Evolutionary conservation across 768 basidiomycete species (phyloP).

Genomic region (Tricholoma sp.): DNA sequence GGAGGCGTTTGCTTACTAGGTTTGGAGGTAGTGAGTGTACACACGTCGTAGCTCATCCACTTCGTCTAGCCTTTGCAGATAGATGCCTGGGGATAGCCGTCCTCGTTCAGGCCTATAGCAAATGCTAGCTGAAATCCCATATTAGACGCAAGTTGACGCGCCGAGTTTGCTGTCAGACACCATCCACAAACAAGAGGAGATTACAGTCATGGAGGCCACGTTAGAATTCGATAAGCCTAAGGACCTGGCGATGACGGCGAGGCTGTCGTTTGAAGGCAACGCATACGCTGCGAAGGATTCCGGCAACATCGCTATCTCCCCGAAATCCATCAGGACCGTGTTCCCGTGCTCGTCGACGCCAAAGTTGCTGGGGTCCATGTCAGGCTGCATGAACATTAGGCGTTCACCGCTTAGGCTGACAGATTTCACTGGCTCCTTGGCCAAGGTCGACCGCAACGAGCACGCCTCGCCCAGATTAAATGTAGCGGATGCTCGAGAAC

Average conservation of each 20-base stretch:
- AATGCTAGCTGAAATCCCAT: slow-evolving; percentile 6
- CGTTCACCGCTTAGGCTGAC: not conserved
- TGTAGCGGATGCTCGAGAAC: not conserved
- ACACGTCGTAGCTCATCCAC: not conserved
- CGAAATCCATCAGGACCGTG: slow-evolving; percentile 4
- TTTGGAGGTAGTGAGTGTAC: not conserved
- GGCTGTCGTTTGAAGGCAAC: not conserved
- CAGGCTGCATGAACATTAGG: slow-evolving; percentile 5
- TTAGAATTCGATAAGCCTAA: not conserved
- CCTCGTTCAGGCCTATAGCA: slow-evolving; percentile 2
- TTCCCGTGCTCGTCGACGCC: slow-evolving; percentile 6
- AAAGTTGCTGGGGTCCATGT: slow-evolving; percentile 9
- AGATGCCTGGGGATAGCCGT: not conserved
- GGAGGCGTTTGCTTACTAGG: too few species aligned
- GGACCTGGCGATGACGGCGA: not conserved
- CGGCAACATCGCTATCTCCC: slow-evolving; percentile 3
- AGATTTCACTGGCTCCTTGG: not conserved
- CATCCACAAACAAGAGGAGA: not conserved
- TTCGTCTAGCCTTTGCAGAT: not conserved
- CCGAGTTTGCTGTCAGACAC: not conserved
- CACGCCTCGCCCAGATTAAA: not conserved
- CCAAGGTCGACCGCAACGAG: not conserved
- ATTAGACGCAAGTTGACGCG: not conserved
- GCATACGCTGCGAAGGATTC: slow-evolving; percentile 3
- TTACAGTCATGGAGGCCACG: slow-evolving; percentile 1